Conservation (phyloP, 2,329 filamentous ascomycete species). For the Alternaria metachromatica region DNA sequence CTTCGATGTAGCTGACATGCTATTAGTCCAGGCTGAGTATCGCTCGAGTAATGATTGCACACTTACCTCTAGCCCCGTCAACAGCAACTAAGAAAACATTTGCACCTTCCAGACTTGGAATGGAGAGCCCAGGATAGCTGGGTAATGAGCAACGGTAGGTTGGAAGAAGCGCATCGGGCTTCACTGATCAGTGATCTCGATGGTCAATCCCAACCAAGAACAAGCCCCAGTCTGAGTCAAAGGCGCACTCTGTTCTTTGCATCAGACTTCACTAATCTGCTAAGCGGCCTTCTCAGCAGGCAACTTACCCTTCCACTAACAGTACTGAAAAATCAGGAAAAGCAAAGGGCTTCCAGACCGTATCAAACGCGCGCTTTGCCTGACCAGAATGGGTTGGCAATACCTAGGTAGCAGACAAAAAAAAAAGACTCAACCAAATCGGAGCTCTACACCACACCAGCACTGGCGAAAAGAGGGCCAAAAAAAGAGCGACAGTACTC, state of each 20-base stretch:
- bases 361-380: too few relatives aligned
- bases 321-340: too few relatives aligned
- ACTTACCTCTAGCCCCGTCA: background rate
- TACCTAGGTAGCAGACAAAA: background rate
- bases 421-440: background rate
- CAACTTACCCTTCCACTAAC: too few relatives aligned
- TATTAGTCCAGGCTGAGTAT: background rate
- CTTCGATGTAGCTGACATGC: background rate
- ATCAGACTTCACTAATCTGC: too few relatives aligned
- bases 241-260: too few relatives aligned
- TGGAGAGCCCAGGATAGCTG: background rate
- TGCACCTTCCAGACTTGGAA: background rate
- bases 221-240: too few relatives aligned
- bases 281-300: too few relatives aligned
- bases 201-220: too few relatives aligned
- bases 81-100: background rate
- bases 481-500: background rate
- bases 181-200: background rate
- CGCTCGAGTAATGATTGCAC: background rate
- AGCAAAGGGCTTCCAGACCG: too few relatives aligned
- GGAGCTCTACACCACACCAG: background rate
- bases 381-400: too few relatives aligned
- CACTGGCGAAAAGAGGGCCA: background rate
- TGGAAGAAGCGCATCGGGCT: background rate
- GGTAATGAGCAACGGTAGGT: background rate